A percentile compares a stretch with the other conserved stretches of the same genome.
phyloP scores from a whole-genome alignment of 1,284 basidiomycete species.

The Pseudozyma sp. region DNA sequence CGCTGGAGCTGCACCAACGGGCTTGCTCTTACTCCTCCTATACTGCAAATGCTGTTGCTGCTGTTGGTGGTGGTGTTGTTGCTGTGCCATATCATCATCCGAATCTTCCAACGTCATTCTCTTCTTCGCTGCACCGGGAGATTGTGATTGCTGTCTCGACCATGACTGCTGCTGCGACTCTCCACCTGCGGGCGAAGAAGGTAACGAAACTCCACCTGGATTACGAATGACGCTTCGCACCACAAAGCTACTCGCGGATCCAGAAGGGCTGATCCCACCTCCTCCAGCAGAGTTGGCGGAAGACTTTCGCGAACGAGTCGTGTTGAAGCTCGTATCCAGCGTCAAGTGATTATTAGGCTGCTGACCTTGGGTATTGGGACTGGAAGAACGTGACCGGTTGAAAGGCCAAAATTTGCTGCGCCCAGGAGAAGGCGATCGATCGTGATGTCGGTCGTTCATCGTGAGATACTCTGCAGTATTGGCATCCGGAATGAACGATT shows the following conservation, averaged over 20 bases:
- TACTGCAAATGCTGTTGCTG: conserved; percentile 27
- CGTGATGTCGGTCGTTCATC: conserved; percentile 18
- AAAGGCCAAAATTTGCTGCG: conserved; percentile 47
- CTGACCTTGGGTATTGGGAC: conserved; percentile 32
- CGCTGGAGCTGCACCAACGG: conserved; percentile 26
- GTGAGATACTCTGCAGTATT: conserved; percentile 31
- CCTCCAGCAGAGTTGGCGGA: conserved; percentile 24
- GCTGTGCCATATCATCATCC: conserved; percentile 24
- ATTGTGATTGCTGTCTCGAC: conserved; percentile 17
- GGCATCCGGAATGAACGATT: conserved; percentile 36
- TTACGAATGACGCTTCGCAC: conserved; percentile 57
- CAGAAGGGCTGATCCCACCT: conserved; percentile 26
- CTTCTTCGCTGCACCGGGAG: conserved; percentile 18
- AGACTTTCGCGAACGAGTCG: conserved; percentile 32
- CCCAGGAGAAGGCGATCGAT: conserved; percentile 29
- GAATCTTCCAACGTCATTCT: conserved; percentile 45
- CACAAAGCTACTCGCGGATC: conserved; percentile 46
- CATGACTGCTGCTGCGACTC: conserved; percentile 12
- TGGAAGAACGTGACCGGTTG: conserved; percentile 51
- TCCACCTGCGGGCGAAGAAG: conserved; percentile 20
- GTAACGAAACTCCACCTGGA: conserved; percentile 55
- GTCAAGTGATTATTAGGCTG: conserved; percentile 14
- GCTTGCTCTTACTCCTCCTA: conserved; percentile 43
- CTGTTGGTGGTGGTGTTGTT: conserved; percentile 8
- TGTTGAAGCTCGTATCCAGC: conserved; percentile 23